Evolutionary conservation across 2,329 filamentous ascomycete genomes (phyloP).

Genomic region (Claviceps digitariae): DNA sequence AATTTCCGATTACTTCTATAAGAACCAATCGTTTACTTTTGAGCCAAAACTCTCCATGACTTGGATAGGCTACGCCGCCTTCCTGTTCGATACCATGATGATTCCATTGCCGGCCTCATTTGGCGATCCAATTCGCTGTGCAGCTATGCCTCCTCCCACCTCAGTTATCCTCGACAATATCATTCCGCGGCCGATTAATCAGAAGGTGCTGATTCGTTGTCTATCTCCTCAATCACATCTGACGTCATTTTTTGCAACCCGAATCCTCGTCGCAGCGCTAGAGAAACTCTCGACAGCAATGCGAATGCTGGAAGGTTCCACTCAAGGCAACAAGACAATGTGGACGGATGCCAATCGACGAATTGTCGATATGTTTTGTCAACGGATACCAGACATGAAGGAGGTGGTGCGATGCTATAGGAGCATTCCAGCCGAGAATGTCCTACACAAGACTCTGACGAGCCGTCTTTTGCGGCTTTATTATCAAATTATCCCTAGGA

Average conservation of each 20-base stretch:
- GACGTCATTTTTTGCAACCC: constrained; percentile 70
- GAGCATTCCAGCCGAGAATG: constrained; percentile 50
- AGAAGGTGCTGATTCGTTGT: constrained; percentile 67
- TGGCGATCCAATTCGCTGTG: constrained; percentile 48
- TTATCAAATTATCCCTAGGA: constrained; percentile 66
- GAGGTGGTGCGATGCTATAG: constrained; percentile 66
- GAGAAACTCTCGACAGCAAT: constrained; percentile 60
- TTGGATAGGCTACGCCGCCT: constrained; percentile 88
- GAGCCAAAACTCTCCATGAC: constrained; percentile 86
- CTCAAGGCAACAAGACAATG: constrained; percentile 23
- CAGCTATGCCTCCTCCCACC: constrained; percentile 61
- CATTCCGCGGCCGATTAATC: constrained; percentile 66
- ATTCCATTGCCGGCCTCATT: constrained; percentile 60
- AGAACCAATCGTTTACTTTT: constrained; percentile 67
- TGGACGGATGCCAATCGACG: constrained; percentile 60
- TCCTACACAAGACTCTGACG: constrained; percentile 65
- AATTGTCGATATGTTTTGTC: constrained; percentile 61
- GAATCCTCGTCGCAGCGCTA: constrained; percentile 65
- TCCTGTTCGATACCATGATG: constrained; percentile 70
- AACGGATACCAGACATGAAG: constrained; percentile 68
- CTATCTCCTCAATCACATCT: constrained; percentile 65
- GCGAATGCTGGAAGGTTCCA: constrained; percentile 41
- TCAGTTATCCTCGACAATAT: constrained; percentile 74
- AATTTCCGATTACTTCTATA: constrained; percentile 73
- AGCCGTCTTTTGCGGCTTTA: constrained; percentile 71